Base-by-base conservation (phyloP, 2,329 filamentous ascomycete species). In the Aspergillus tanneri region DNA sequence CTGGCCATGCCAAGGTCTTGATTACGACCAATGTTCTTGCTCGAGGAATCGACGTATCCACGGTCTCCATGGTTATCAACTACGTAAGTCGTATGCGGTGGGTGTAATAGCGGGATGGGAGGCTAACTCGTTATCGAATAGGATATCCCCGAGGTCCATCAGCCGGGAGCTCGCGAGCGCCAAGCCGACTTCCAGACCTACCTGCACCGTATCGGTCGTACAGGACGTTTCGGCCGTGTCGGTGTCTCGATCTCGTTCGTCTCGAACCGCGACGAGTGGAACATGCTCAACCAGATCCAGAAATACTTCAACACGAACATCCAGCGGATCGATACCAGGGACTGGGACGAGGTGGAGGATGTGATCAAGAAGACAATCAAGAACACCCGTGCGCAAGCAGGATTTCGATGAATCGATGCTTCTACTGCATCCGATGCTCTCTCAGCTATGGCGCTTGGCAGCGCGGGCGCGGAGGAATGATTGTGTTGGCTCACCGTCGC, bases 31-130 rank as follows among this genome's bases (percentile, higher is more conserved):
- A 99, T 65, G 91, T 99, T 28, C 81, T 99, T 49, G 88, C 93
- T 7, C 90, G 93, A 65, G 93, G 93, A 67, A 97, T 99, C 62
- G 93, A 99, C 65, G 76, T 97, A 67, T 71, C 95, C 74, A 85
- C 85, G 22, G 93, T 99, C 11, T 96, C 90, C 8, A 93, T 99
- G 86, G 93, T 99, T 45, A 90, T 99, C 77, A 99, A 99, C 77
- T 99, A 99, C 72, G 79, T 80, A 72, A 55, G 74, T 46, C 2
- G 6, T 9, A 4, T 4, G 7, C 10, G 10, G 9, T 22, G 5
- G 5, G 2, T 10, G 2, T 5, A 8, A 27, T 21, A 2, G 14
- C n/a, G 25, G 4, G 14, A 5, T 12, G 9, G 19, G 27, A 32
- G 3, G 10, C 12, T 5, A 5, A 22, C 44, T 48, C 38, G 32